Conservation (phyloP, 2,329 filamentous ascomycete species). For the Lithohypha guttulata region DNA sequence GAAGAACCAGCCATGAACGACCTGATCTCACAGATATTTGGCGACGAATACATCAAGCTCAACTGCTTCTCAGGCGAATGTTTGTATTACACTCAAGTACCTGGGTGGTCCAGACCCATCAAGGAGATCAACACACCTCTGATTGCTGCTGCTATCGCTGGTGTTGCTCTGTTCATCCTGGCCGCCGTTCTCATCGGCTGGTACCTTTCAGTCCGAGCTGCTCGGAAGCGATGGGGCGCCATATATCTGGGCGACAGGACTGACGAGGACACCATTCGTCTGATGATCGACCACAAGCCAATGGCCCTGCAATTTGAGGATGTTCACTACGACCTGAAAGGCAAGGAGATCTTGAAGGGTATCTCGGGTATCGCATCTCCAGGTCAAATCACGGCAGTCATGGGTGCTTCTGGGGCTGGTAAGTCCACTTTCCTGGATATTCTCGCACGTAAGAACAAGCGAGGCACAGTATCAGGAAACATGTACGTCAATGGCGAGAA, state of each 20-base stretch:
- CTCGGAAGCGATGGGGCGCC: slow-evolving; percentile 51
- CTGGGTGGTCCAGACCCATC: slow-evolving; percentile 76
- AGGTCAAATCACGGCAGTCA: slow-evolving; percentile 93
- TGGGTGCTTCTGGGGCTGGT: slow-evolving; percentile 94
- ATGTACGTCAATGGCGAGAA: slow-evolving; percentile 93
- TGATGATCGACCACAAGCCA: slow-evolving; percentile 85
- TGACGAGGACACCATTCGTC: slow-evolving; percentile 73
- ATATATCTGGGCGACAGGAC: slow-evolving; percentile 76
- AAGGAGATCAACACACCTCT: slow-evolving; percentile 95
- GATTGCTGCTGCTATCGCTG: slow-evolving; percentile 86
- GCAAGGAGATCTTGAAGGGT: slow-evolving; percentile 69
- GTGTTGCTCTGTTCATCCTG: slow-evolving; percentile 76
- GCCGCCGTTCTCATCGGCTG: slow-evolving; percentile 71
- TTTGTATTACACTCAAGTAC: slow-evolving; percentile 82
- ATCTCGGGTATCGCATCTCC: slow-evolving; percentile 83
- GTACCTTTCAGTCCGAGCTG: slow-evolving; percentile 71
- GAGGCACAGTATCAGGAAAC: slow-evolving; percentile 63
- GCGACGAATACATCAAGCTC: slow-evolving; percentile 78
- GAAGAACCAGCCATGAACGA: slow-evolving; percentile 87
- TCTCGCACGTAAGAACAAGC: slow-evolving; percentile 91
- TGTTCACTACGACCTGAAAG: slow-evolving; percentile 75
- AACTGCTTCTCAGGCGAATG: slow-evolving; percentile 82
- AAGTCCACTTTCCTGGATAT: slow-evolving; percentile 98
- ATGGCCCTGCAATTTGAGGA: slow-evolving; percentile 81
- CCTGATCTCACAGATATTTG: slow-evolving; percentile 78